Base-by-base conservation (phyloP, 179 eudicot genomes). In the Silene coronaria region DNA sequence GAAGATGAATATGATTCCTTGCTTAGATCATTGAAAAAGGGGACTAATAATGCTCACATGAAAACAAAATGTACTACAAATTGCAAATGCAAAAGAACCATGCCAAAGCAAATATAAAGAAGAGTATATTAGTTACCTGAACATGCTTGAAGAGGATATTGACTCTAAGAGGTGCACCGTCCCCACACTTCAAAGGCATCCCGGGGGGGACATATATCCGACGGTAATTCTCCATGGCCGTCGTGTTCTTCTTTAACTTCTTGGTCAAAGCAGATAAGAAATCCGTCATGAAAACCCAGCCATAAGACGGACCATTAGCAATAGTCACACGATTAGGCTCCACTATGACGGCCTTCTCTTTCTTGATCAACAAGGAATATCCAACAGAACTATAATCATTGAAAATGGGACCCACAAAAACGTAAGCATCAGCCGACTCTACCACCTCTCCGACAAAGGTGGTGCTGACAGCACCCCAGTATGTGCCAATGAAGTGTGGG, bases 361-460 rank as follows among this genome's bases (percentile, higher is more conserved):
- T 91, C 76, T 87, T 84, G 36, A 91, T 84, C 85, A 91, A 72
- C 75, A 91, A 71, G 1, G 97, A 91, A 76, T 91, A 91, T 36
- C 97, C 97, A 72, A 91, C 97, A 12, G 97, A 91, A 76, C 97
- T 91, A 74, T 91, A 91, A 76, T 91, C 94, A 28, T 91, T 91
- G 42, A 91, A 91, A 55, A 91, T 88, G 0, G 94, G 94, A 13
- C 97, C 96, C 12, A 88, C 89, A 19, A 89, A 89, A 1, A 91
- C 78, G 53, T 91, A 89, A 21, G 93, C 97, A 80, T 91, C 93
- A 10, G 97, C 90, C 34, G 97, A 91, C 81, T 91, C 96, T 9
- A 91, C 93, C 3, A 91, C 84, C 78, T 91, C 96, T 68, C 91
- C 91, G 30, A 85, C 87, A 67, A 72, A 91, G 70, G 76, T 76